Evolutionary conservation across 2,329 filamentous ascomycete genomes (phyloP).

Genomic region (Neopestalotiopsis sp.): DNA sequence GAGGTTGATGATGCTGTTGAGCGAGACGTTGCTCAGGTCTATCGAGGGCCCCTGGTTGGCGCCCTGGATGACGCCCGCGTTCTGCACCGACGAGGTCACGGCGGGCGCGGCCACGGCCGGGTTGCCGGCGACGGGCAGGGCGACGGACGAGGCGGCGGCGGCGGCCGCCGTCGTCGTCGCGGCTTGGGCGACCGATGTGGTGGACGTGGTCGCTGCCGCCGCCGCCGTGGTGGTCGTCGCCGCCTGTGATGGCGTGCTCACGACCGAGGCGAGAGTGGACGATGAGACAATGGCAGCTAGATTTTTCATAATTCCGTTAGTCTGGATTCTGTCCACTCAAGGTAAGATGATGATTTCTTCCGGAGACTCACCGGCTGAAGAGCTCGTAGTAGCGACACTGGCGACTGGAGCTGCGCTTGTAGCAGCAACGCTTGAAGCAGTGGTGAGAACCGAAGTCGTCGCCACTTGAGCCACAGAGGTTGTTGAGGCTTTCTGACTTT

Average conservation of each 20-base stretch:
- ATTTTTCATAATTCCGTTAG: conserved; percentile 16
- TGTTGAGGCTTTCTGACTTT: background rate
- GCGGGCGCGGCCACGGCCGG: conserved; percentile 21
- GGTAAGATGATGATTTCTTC: too few species aligned
- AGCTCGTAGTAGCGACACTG: conserved; percentile 6
- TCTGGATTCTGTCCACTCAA: background rate
- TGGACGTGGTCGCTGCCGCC: background rate
- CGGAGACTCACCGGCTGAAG: conserved; percentile 4
- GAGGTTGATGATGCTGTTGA: conserved; percentile 32
- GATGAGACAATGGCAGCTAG: conserved; percentile 15
- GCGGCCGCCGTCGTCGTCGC: conserved; percentile 18
- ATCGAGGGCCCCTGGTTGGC: conserved; percentile 33
- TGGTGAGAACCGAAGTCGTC: background rate
- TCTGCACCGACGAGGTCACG: conserved; percentile 25
- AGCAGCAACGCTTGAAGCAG: background rate
- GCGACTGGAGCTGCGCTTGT: background rate
- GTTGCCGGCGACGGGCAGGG: conserved; percentile 20
- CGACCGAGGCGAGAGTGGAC: background rate
- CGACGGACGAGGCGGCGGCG: conserved; percentile 24
- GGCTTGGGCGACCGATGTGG: conserved; percentile 16
- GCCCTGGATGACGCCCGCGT: conserved; percentile 25
- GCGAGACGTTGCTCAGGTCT: conserved; percentile 28
- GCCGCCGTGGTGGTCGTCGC: background rate
- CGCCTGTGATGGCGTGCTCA: background rate
- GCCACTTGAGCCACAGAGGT: background rate